These are phyloP conservation scores for Botrytis fabae DNA, from an alignment of 2,329 filamentous ascomycete genomes.

Conservation along the genomic window DNA sequence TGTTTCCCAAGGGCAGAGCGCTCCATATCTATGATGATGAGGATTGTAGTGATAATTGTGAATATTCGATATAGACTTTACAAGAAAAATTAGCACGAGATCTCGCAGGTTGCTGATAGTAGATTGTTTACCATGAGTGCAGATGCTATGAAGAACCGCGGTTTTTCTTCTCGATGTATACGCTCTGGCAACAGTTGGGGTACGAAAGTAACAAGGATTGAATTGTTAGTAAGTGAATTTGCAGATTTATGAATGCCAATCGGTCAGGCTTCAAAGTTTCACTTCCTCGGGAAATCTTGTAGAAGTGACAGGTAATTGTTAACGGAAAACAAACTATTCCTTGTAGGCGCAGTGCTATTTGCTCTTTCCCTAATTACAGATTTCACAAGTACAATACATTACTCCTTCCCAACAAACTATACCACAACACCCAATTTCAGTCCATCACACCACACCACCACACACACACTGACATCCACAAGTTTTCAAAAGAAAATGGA, in stretches of 20 bases:
- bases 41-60: background rate
- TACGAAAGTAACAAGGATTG: background rate
- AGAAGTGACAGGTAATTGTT: background rate
- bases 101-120: background rate
- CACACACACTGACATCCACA: background rate
- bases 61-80: background rate
- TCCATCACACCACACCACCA: no score
- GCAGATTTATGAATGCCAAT: background rate
- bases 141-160: background rate
- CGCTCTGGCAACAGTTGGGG: background rate
- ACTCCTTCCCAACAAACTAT: no score
- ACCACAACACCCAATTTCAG: no score
- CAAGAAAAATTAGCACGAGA: background rate
- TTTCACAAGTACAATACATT: no score
- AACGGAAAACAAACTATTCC: background rate
- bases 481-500: no score
- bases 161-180: background rate
- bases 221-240: background rate
- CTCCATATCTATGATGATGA: background rate
- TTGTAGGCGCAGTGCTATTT: no score
- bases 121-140: background rate
- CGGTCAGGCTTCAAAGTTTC: fast-evolving
- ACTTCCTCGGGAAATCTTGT: background rate
- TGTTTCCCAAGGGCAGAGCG: background rate
- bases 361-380: no score